Evolutionary conservation across 208 protist genomes (phyloP).

Genomic region (Spironucleus salmonicida): DNA sequence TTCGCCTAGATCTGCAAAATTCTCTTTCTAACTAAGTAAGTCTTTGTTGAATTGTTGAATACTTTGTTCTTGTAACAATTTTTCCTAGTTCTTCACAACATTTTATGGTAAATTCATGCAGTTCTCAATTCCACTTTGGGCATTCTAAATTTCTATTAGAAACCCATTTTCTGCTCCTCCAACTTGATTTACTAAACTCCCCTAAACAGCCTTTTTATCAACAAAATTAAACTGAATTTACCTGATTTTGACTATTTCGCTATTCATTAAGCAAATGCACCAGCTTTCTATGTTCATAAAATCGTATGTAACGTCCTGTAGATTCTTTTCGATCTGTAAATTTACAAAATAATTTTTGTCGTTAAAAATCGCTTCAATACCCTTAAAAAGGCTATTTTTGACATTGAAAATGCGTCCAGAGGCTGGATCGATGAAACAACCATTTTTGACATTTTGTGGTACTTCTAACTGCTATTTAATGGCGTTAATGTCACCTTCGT

Average conservation of each 20-base stretch:
- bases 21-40: background rate
- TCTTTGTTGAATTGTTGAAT: background rate
- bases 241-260: background rate
- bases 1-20: background rate
- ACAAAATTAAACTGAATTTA: background rate
- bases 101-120: slow-evolving; percentile 1
- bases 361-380: slow-evolving; percentile 65
- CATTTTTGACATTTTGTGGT: slow-evolving; percentile 37
- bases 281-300: background rate
- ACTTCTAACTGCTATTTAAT: background rate
- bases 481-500: slow-evolving; percentile 15
- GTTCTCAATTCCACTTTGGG: background rate
- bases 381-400: slow-evolving; percentile 53
- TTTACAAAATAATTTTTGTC: slow-evolving; percentile 65
- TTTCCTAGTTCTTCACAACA: background rate
- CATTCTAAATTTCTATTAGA: background rate
- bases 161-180: slow-evolving; percentile 13
- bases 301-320: slow-evolving; percentile 24
- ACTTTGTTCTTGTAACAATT: background rate
- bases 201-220: background rate
- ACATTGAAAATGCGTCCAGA: slow-evolving; percentile 55
- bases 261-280: slow-evolving; percentile 10
- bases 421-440: slow-evolving; percentile 61
- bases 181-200: slow-evolving; percentile 1
- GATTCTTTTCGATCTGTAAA: slow-evolving; percentile 42